Percentiles rank a stretch among this genome's conserved stretches.
These are phyloP conservation scores for Penicillium sp. DNA, from an alignment of 2,329 filamentous ascomycete species.

Conservation along the genomic window DNA sequence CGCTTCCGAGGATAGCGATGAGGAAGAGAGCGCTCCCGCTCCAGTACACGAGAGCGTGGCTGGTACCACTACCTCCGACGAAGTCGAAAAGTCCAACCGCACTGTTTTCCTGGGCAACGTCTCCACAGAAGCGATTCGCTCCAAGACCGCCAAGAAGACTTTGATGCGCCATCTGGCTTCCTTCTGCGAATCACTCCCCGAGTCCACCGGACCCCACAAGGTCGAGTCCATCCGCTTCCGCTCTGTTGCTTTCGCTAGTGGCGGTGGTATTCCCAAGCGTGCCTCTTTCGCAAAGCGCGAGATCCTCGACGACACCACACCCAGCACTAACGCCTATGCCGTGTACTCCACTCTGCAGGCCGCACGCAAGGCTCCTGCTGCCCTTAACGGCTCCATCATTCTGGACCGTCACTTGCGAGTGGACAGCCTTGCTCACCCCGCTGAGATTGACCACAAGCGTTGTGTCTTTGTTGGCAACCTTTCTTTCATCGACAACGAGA, in stretches of 20 bases:
- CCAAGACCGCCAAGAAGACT: slow-evolving; percentile 76
- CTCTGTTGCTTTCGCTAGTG: slow-evolving; percentile 79
- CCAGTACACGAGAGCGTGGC: slow-evolving; percentile 44
- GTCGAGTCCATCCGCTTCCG: slow-evolving; percentile 93
- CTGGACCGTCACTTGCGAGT: slow-evolving; percentile 87
- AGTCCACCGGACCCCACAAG: slow-evolving; percentile 62
- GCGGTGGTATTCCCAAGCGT: slow-evolving; percentile 76
- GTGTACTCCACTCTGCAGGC: slow-evolving; percentile 78
- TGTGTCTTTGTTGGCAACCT: slow-evolving; percentile 97
- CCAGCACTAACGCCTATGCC: slow-evolving; percentile 90
- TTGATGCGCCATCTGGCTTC: slow-evolving; percentile 77
- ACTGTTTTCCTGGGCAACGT: slow-evolving; percentile 95
- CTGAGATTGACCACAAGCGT: slow-evolving; percentile 77
- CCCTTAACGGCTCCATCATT: slow-evolving; percentile 80
- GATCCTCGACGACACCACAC: slow-evolving; percentile 86
- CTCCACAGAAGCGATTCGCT: slow-evolving; percentile 77
- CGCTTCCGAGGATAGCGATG: slow-evolving; percentile 30
- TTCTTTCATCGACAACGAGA: slow-evolving; percentile 93
- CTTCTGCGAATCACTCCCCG: slow-evolving; percentile 60
- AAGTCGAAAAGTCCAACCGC: slow-evolving; percentile 81
- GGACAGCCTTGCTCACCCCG: slow-evolving; percentile 86
- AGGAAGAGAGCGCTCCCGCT: slow-evolving; percentile 30
- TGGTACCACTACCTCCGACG: slow-evolving; percentile 45
- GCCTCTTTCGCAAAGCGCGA: slow-evolving; percentile 92
- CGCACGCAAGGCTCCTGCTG: slow-evolving; percentile 72